Evolutionary conservation across 2,329 filamentous ascomycete genomes (phyloP), one percentile per base, ranked within the genome.

Genomic region (Alternaria gansuensis): DNA sequence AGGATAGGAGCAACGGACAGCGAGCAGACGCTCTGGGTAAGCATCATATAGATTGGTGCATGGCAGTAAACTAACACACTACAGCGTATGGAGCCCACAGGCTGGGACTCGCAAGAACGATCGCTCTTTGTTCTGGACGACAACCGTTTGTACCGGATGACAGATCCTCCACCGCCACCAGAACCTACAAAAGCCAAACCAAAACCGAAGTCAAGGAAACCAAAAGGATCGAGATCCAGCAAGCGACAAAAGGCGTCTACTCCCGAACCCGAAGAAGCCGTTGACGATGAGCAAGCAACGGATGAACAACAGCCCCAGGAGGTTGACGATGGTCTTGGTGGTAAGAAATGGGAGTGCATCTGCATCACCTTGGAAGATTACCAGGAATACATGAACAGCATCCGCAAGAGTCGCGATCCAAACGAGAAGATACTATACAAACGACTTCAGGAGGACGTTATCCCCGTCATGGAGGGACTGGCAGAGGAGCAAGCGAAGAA

Each of bases 121-220:
- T 88, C 88, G 34, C 96, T 98, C 74, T 96, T 90, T 72, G 89
- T 98, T 3, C 85, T 99, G 3, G 94, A 98, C 69, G 95, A 99
- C 75, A 96, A 97, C 70, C 87, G 95, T 62, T 82, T 99, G 40
- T 99, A 99, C 76, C 90, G 93, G 55, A 84, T 90, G 61, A 92
- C 91, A n/a, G 91, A 96, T 59, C 85, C 90, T 26, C 86, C 87
- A 1, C 82, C 86, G 2, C 84, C 87, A 6, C 78, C 85, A 13
- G 79, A 82, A n/a, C 75, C 83, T 2, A 77, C 84, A 26, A 90
- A 90, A 72, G 60, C 77, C 4, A 82, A 81, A 62, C 23, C 77
- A 4, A 82, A 81, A 59, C 6, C 77, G 2, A 85, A 89, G 83
- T 77, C 82, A 5, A 88, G 86, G 56, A 77, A 87, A 84, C 56